Conservation (phyloP, 345 rosid species). For the Gossypium herbaceum region DNA sequence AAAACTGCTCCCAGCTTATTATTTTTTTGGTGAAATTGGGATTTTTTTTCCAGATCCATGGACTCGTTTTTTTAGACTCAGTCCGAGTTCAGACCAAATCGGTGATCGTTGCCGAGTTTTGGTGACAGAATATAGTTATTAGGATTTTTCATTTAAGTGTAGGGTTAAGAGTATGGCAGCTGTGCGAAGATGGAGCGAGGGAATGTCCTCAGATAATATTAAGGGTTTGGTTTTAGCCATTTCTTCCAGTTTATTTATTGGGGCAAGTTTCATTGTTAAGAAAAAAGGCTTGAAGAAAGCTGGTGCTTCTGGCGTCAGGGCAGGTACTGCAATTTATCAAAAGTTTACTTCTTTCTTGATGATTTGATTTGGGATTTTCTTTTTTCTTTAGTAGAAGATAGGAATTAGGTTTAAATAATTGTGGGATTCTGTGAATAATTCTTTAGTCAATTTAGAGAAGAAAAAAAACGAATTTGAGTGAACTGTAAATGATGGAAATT, state of each 20-base stretch:
- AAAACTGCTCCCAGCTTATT: neutral
- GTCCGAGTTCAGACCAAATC: neutral
- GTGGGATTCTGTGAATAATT: neutral
- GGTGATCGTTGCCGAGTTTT: neutral
- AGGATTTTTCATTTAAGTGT: neutral
- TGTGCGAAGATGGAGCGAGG: constrained; percentile 46
- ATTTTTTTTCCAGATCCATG: neutral
- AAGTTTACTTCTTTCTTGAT: neutral
- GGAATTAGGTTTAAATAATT: neutral
- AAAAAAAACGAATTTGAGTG: neutral
- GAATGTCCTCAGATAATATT: constrained; percentile 77
- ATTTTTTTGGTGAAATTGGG: neutral
- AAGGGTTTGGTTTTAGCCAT: constrained; percentile 81
- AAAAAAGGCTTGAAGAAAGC: constrained; percentile 85
- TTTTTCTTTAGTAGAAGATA: neutral
- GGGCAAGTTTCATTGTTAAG: constrained; percentile 84
- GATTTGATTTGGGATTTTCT: neutral
- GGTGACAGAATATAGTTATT: neutral
- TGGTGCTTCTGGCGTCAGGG: constrained; percentile 63
- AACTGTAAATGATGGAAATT: neutral
- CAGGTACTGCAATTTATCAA: constrained; percentile 40
- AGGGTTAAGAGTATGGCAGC: constrained; percentile 11
- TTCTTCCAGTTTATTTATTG: constrained; percentile 80
- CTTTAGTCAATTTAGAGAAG: neutral
- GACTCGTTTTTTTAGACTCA: constrained; percentile 7